A percentile compares a stretch with the other conserved stretches of the same genome.
Evolutionary conservation across 1,284 basidiomycete species (phyloP).

Genomic region (Cutaneotrichosporon curvatum): DNA sequence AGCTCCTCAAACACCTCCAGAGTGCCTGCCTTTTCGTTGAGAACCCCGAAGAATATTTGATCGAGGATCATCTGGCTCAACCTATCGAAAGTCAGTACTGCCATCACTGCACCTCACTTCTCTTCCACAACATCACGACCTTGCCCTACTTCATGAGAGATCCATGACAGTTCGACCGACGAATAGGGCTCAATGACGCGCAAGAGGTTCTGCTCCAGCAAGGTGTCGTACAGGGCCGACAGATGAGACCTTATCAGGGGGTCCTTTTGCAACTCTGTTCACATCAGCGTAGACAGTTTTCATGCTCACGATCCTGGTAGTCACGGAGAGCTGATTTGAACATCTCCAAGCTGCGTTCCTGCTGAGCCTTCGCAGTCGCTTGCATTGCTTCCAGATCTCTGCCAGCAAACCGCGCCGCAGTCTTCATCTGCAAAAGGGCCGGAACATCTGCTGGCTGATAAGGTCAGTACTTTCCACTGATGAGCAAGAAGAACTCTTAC

Average conservation of each 20-base stretch:
- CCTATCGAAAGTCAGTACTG: slow-evolving; percentile 47
- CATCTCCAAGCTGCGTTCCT: slow-evolving; percentile 77
- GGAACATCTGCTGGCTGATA: slow-evolving; percentile 84
- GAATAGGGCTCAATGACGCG: slow-evolving; percentile 94
- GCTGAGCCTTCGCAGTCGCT: slow-evolving; percentile 85
- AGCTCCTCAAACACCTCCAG: slow-evolving; percentile 81
- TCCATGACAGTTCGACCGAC: slow-evolving; percentile 80
- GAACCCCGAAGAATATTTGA: slow-evolving; percentile 85
- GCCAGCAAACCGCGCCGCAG: slow-evolving; percentile 73
- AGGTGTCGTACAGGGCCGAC: slow-evolving; percentile 84
- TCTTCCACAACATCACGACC: slow-evolving; percentile 86
- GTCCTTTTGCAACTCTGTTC: slow-evolving; percentile 81
- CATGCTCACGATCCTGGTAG: slow-evolving; percentile 67
- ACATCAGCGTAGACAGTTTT: not conserved
- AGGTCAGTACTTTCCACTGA: not conserved
- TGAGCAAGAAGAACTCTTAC: slow-evolving; percentile 49
- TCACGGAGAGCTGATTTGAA: slow-evolving; percentile 83
- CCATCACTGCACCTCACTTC: slow-evolving; percentile 56
- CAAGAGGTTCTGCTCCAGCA: slow-evolving; percentile 89
- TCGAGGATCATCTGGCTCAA: slow-evolving; percentile 98
- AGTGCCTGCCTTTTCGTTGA: slow-evolving; percentile 91
- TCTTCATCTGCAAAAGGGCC: slow-evolving; percentile 75
- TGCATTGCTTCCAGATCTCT: slow-evolving; percentile 89
- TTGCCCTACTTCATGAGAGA: slow-evolving; percentile 83
- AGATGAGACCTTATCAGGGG: slow-evolving; percentile 91